Percentiles rank a stretch among this genome's conserved stretches.
phyloP scores from a whole-genome alignment of 805 yeast species.

The Starmera dryadoides region DNA sequence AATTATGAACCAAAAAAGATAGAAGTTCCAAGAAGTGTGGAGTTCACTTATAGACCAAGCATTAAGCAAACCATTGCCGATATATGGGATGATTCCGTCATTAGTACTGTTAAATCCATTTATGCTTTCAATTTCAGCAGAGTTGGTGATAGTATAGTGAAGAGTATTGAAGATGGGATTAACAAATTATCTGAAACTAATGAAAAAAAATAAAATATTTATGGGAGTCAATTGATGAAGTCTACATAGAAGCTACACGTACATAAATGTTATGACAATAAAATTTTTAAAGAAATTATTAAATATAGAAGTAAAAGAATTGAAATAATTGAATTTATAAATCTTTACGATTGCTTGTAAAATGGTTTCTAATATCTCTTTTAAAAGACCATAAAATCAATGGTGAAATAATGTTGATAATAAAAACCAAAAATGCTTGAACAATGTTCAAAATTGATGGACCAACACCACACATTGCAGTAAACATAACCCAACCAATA shows the following conservation, averaged over 20 bases:
- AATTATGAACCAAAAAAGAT: constrained; percentile 38
- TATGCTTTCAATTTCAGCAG: constrained; percentile 46
- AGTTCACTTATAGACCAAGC: constrained; percentile 38
- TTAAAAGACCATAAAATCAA: constrained; percentile 44
- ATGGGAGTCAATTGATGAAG: no score
- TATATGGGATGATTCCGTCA: constrained; percentile 72
- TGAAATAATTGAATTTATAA: no score
- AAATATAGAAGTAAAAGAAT: no score
- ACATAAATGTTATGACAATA: not conserved
- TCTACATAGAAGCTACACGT: no score
- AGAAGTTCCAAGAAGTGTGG: constrained; percentile 36
- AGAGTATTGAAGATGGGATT: not conserved
- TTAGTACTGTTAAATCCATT: constrained; percentile 55
- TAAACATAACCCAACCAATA: constrained; percentile 74
- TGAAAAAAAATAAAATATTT: not conserved
- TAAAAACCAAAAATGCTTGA: constrained; percentile 39
- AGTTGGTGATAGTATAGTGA: constrained; percentile 8
- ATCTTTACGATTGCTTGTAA: not conserved
- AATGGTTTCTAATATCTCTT: constrained; percentile 34
- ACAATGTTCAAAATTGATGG: constrained; percentile 56
- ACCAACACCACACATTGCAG: constrained; percentile 58
- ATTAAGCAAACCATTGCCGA: constrained; percentile 60
- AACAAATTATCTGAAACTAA: constrained; percentile 1
- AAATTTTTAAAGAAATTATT: no score
- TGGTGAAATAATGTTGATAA: constrained; percentile 53